These are phyloP conservation scores for Wickerhamomyces sp. DNA, from an alignment of 1,139 yeast genomes.

Conservation along the genomic window DNA sequence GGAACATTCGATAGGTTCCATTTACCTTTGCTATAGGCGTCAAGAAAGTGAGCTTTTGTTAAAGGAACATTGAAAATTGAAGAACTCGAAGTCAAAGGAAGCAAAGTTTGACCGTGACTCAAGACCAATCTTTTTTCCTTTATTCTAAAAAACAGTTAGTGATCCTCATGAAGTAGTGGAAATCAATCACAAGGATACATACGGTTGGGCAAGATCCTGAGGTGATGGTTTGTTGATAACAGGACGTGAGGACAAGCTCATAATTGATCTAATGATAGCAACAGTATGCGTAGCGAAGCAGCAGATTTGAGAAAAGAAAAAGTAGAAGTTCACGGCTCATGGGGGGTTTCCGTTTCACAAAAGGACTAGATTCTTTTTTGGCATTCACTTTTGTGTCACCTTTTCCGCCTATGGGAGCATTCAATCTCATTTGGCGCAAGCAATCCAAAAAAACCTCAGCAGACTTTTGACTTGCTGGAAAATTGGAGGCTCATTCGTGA, in stretches of 20 bases:
- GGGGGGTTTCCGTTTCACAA: too few species aligned
- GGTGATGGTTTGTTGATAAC: background rate
- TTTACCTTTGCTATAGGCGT: conserved; percentile 55
- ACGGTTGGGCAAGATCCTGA: background rate
- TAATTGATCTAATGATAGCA: too few species aligned
- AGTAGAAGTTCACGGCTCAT: too few species aligned
- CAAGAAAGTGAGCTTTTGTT: conserved; percentile 58
- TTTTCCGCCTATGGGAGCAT: too few species aligned
- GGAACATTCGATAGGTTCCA: conserved; percentile 52
- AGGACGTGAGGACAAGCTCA: background rate
- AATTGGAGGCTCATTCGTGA: too few species aligned
- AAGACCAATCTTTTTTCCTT: background rate
- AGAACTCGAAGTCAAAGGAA: conserved; percentile 8
- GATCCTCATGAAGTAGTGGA: background rate
- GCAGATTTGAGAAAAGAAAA: too few species aligned
- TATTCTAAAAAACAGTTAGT: background rate
- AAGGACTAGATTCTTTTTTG: too few species aligned
- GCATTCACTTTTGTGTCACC: too few species aligned
- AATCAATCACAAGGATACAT: background rate
- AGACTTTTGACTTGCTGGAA: too few species aligned
- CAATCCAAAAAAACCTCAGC: too few species aligned
- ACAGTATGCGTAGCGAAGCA: too few species aligned
- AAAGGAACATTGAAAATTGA: conserved; percentile 24
- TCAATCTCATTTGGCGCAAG: too few species aligned
- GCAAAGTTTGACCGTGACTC: conserved; percentile 1